Percentiles rank a stretch among this genome's conserved stretches.
These are phyloP conservation scores for Ganoderma boninense DNA, from an alignment of 1,284 basidiomycete species.

Conservation along the genomic window DNA sequence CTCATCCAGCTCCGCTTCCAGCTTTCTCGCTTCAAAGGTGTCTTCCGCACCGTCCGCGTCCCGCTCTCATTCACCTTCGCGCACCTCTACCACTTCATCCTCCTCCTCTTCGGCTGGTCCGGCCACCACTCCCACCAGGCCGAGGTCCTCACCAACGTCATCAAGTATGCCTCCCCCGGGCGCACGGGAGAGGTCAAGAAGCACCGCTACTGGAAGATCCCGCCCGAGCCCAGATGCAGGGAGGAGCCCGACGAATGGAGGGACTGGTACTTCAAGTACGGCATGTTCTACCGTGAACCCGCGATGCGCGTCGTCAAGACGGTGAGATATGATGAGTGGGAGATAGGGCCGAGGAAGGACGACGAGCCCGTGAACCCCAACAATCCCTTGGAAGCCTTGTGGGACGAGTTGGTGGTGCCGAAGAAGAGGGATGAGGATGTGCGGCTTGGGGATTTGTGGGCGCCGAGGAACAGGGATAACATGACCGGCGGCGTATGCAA, in stretches of 20 bases:
- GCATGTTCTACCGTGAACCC: constrained; percentile 19
- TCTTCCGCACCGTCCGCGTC: constrained; percentile 42
- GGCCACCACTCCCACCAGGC: constrained; percentile 40
- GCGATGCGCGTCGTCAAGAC: constrained; percentile 29
- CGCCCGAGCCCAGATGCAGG: constrained; percentile 31
- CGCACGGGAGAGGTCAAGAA: constrained; percentile 43
- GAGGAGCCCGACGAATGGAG: constrained; percentile 19
- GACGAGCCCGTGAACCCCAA: constrained; percentile 19
- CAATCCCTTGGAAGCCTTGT: constrained; percentile 21
- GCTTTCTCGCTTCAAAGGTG: constrained; percentile 41
- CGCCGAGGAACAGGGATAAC: constrained; percentile 34
- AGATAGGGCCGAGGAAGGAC: background rate
- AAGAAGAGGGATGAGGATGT: constrained; percentile 38
- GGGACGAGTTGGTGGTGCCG: constrained; percentile 14
- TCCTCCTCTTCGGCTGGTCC: constrained; percentile 48
- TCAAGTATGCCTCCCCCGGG: constrained; percentile 34
- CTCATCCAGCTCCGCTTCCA: constrained; percentile 45
- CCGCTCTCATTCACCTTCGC: constrained; percentile 46
- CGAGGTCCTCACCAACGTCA: constrained; percentile 39
- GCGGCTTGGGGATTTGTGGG: constrained; percentile 43
- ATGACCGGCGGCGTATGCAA: constrained; percentile 39
- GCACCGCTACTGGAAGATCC: constrained; percentile 36
- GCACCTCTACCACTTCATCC: constrained; percentile 45
- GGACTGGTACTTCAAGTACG: constrained; percentile 16
- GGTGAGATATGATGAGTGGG: constrained; percentile 5